Evolutionary conservation across 2,329 filamentous ascomycete species (phyloP), one percentile per base, ranked within the genome.

Genomic region (Fusarium floridanum): DNA sequence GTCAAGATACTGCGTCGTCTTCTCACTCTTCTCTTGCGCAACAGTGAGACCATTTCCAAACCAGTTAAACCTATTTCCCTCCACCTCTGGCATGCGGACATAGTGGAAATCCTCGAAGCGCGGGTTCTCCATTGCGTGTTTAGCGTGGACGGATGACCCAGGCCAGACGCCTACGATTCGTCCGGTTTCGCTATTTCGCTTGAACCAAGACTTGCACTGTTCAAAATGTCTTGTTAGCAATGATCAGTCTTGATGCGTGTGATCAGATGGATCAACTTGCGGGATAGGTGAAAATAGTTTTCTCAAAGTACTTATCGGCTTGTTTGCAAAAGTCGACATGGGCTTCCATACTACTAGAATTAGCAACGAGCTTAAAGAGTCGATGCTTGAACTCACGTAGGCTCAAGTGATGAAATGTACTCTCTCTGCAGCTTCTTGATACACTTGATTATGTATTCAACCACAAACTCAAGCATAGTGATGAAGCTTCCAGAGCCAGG

Each of bases 381-480:
- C 10, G 6, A 20, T 56, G 2, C 4, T 16, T 34, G 1, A 9
- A 59, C 55, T 39, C 36, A 59, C 55, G 55, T 39, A 17, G 64
- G 64, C 27, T 61, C 57, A 11, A 67, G 43, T 12, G 43, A 61
- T 5, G 45, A 53, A 1, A 56, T 24, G 6, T 62, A 37, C 43
- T 67, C 64, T 20, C 45, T 55, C 20, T 67, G 57, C 1, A 67
- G 16, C 45, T 67, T 67, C 37, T 39, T 32, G n/a, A 67, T 22
- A 50, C 59, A 67, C 20, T 67, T 63, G 16, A 63, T 48, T 8
- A 67, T 57, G 48, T 62, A 67, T 9, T 62, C 64, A 6, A 56
- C 57, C 16, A 62, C 48, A 34, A 57, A 62, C 24, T 67, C 64
- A 29, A 67, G 48, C 48, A 67, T 62, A 11, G 59, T 63, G 6